Base-by-base conservation (phyloP, 2,329 filamentous ascomycete genomes). In the Colletotrichum abscissum region DNA sequence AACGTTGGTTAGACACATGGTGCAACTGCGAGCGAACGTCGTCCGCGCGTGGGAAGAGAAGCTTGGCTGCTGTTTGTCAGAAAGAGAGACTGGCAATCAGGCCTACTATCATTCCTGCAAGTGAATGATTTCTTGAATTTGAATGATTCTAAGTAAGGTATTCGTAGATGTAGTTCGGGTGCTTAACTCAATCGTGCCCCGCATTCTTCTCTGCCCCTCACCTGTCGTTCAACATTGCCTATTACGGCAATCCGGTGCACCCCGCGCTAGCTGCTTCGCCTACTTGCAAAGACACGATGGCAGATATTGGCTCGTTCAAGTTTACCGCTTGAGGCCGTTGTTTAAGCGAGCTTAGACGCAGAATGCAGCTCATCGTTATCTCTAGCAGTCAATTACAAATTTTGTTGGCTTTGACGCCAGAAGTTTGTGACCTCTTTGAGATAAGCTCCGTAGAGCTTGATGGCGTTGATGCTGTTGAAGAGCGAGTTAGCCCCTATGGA, bases 371-470 rank as follows among this genome's bases (percentile, higher is more conserved):
- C 19, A 11, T 22, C 19, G 19, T 35, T 24, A 12, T 35, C 7
- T 11, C n/a, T 19, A 26, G 22, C 9, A 1, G 26, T 24, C 3
- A 4, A n/a, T 28, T 26, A 38, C 26, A 12, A 12, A 4, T 16
- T 35, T 11, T 19, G 6, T 3, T 22, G 54, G 8, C 28, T 68
- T 14, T 64, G 22, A 5, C 54, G 54, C 69, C 69, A 69, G 12
- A 64, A n/a, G 1, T 9, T n/a, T 11, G 11, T 16, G 7, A 54
- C 59, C 22, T 72, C 66, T 26, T 98, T 95, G 80, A 99, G 86
- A 82, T 99, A 99, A 3, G 96, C 94, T 59, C 97, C 97, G 71
- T 98, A 85, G 75, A 98, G 85, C 90, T 99, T 99, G 79, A 94
- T 98, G 60, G 97, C 97, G 87, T 98, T 95, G 80, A 99, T 97